A percentile compares a stretch with the other conserved stretches of the same genome.
phyloP scores from a whole-genome alignment of 805 yeast species.

The Wickerhamiella bombiphila region DNA sequence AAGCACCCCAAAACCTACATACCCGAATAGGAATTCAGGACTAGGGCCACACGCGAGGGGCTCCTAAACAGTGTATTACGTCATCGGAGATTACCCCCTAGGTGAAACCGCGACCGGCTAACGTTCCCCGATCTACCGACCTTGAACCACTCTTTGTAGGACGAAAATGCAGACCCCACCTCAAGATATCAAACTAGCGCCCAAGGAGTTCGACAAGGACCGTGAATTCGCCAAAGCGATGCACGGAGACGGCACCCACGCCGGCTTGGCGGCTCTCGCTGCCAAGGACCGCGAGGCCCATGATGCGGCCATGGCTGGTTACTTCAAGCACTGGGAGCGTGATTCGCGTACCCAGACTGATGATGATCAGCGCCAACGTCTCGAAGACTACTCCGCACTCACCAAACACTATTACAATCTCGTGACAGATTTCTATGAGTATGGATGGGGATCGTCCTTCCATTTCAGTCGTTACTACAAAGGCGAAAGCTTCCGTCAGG shows the following conservation, averaged over 20 bases:
- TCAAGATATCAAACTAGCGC: constrained; percentile 27
- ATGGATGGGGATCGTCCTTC: constrained; percentile 98
- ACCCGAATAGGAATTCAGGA: no score
- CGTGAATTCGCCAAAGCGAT: constrained; percentile 65
- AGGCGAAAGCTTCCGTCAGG: constrained; percentile 89
- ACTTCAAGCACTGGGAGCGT: constrained; percentile 95
- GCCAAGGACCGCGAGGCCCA: constrained; percentile 68
- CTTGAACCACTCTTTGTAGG: neutral
- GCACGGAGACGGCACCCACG: constrained; percentile 62
- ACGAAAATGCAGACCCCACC: neutral
- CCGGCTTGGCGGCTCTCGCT: constrained; percentile 65
- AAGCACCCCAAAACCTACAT: no score
- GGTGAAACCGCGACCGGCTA: no score
- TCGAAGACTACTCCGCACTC: constrained; percentile 73
- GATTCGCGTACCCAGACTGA: constrained; percentile 51
- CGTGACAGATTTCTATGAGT: constrained; percentile 95
- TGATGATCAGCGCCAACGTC: constrained; percentile 36
- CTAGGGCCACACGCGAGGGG: no score
- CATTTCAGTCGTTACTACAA: constrained; percentile 88
- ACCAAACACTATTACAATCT: constrained; percentile 94
- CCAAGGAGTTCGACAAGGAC: constrained; percentile 45
- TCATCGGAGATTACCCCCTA: no score
- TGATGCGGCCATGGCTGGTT: constrained; percentile 70
- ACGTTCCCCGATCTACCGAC: neutral
- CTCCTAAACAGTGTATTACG: no score